Base-by-base conservation (phyloP, 495 filamentous ascomycete genomes). In the Aspergillus sparsus region DNA sequence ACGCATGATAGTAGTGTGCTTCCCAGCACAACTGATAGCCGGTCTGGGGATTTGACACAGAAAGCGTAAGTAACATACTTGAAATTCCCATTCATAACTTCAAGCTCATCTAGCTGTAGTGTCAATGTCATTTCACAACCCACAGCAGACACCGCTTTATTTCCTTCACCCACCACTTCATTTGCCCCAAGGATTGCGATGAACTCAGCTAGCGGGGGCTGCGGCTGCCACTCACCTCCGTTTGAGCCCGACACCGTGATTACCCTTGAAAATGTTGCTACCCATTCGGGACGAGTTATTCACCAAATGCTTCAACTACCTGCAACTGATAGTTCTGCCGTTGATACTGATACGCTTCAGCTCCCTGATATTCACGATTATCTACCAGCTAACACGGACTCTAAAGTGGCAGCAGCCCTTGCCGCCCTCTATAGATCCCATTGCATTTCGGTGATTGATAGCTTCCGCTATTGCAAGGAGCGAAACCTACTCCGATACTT, bases 401-500 rank as follows among this genome's bases (percentile, higher is more conserved):
- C 81, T 1, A 93, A 98, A 65, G 84, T 89, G 10, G 91, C 90
- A 51, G 87, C 85, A 52, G 90, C 91, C 10, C 76, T 98, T 11
- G 83, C 84, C 10, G 93, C 91, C 0, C 81, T 97, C 13, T 98
- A 98, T 68, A 86, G 91, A 45, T 92, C 93, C 1, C 92, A 97
- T 68, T 97, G 91, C 71, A 97, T 94, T 16, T 96, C 91, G 3
- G 82, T 98, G 12, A 88, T 98, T 33, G 94, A 98, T 73, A 91
- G 89, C 60, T 90, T 98, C 62, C 92, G 94, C 12, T 98, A 88
- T 69, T 95, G 91, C 82, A 95, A 94, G 66, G 89, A 97, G 67
- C 91, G 94, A 66, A 91, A 92, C 32, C 93, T 98, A 66, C 91
- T 96, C 66, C 90, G 93, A 64, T 87, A 96, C n/a, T 96, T 95